Evolutionary conservation across 768 basidiomycete genomes (phyloP).

Genomic region (Pseudohyphozyma bogoriensis): DNA sequence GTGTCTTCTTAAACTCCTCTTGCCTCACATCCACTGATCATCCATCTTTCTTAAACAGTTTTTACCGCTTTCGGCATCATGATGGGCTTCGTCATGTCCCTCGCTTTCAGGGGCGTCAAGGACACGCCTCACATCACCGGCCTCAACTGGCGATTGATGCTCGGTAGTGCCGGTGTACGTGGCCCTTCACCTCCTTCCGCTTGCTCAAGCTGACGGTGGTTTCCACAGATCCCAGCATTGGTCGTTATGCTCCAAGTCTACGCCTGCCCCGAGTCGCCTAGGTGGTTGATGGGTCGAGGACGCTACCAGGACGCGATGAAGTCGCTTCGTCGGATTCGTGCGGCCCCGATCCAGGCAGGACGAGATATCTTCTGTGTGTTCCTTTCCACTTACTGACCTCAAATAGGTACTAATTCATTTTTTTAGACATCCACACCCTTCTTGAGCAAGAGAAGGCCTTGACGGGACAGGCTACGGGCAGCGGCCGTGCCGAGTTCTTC

Average conservation of each 20-base stretch:
- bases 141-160: slow-evolving; percentile 17
- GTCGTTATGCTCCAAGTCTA: slow-evolving; percentile 47
- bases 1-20: not conserved
- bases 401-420: no score
- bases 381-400: no score
- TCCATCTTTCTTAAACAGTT: slow-evolving; percentile 27
- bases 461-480: no score
- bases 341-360: no score
- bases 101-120: slow-evolving; percentile 17
- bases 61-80: slow-evolving; percentile 40
- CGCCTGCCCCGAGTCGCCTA: slow-evolving; percentile 47
- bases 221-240: slow-evolving; percentile 42
- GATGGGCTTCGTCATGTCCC: slow-evolving; percentile 16
- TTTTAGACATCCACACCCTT: no score
- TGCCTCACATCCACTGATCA: not conserved
- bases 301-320: no score
- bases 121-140: slow-evolving; percentile 19
- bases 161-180: slow-evolving; percentile 31
- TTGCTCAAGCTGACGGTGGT: no score
- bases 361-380: no score
- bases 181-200: no score
- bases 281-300: slow-evolving; percentile 36
- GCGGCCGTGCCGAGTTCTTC: no score
- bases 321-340: no score
- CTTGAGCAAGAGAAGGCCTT: no score